Percentiles rank a stretch among this genome's conserved stretches.
phyloP scores from a whole-genome alignment of 345 rosid genomes.

The Brassica napus region DNA sequence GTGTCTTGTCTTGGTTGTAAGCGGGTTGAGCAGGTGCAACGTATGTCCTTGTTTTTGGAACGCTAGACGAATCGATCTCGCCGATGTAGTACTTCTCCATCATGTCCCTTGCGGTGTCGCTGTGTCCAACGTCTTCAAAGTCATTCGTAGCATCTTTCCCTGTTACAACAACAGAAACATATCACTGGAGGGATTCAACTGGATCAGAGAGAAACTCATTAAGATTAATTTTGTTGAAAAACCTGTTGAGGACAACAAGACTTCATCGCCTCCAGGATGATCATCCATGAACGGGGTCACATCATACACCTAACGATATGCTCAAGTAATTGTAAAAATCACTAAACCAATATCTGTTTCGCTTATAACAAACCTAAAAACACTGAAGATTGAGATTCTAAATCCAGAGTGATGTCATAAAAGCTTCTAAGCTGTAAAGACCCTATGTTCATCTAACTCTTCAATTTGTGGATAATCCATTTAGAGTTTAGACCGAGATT shows the following conservation, averaged over 20 bases:
- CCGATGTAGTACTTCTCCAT: constrained; percentile 76
- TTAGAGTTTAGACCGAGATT: no score
- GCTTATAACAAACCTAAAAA: no score
- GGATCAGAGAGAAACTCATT: neutral
- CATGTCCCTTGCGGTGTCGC: constrained; percentile 84
- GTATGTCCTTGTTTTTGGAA: constrained; percentile 59
- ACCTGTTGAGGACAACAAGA: constrained; percentile 91
- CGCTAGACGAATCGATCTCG: constrained; percentile 59
- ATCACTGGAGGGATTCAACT: neutral
- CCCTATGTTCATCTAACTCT: neutral
- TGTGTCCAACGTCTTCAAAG: constrained; percentile 96
- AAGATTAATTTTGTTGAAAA: neutral
- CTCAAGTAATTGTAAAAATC: neutral
- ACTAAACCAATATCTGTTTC: neutral
- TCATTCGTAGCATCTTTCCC: constrained; percentile 94
- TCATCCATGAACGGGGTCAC: constrained; percentile 96
- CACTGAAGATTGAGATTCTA: neutral
- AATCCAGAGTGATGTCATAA: neutral
- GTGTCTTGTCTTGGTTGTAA: constrained; percentile 59
- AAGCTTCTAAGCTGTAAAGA: neutral
- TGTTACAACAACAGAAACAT: constrained; percentile 30
- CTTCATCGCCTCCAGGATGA: constrained; percentile 99
- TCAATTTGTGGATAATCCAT: neutral
- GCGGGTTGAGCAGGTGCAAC: constrained; percentile 53
- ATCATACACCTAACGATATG: constrained; percentile 72